Evolutionary conservation across 176 grass and related monocot species (phyloP).

Genomic region (Bolboschoenus planiculmis): DNA sequence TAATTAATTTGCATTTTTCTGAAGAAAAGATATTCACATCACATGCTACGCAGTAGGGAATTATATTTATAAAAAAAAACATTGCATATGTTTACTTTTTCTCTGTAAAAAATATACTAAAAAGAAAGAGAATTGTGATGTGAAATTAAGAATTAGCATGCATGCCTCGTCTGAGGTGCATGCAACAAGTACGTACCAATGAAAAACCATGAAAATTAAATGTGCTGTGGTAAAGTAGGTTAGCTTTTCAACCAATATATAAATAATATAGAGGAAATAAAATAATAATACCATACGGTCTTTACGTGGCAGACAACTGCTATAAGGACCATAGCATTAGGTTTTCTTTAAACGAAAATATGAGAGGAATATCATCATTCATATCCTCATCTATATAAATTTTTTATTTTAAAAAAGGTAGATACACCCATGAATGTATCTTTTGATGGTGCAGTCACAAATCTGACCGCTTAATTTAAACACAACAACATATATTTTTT

Average conservation of each 20-base stretch:
- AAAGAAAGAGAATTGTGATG: not conserved
- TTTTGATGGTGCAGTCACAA: too few species aligned
- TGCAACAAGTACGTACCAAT: constrained; percentile 6
- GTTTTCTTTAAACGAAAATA: not conserved
- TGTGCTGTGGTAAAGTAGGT: not conserved
- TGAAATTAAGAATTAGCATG: not conserved
- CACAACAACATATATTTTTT: too few species aligned
- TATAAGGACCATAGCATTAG: not conserved
- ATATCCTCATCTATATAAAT: not conserved
- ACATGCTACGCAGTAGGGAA: constrained; percentile 11
- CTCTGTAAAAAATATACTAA: not conserved
- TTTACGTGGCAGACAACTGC: constrained; percentile 15
- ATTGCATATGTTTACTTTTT: constrained; percentile 3
- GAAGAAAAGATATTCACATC: constrained; percentile 2
- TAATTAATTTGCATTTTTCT: not conserved
- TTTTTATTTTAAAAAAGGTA: not conserved
- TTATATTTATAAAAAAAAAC: not conserved
- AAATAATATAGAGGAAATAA: not conserved
- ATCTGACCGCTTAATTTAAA: too few species aligned
- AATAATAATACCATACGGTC: constrained; percentile 7
- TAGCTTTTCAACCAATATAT: not conserved
- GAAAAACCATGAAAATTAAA: constrained; percentile 1
- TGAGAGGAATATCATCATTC: too few species aligned
- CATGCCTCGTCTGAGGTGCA: constrained; percentile 1
- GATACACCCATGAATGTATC: too few species aligned